These are phyloP conservation scores for Lepidopterella palustris DNA, from an alignment of 495 filamentous ascomycete species.

Conservation along the genomic window DNA sequence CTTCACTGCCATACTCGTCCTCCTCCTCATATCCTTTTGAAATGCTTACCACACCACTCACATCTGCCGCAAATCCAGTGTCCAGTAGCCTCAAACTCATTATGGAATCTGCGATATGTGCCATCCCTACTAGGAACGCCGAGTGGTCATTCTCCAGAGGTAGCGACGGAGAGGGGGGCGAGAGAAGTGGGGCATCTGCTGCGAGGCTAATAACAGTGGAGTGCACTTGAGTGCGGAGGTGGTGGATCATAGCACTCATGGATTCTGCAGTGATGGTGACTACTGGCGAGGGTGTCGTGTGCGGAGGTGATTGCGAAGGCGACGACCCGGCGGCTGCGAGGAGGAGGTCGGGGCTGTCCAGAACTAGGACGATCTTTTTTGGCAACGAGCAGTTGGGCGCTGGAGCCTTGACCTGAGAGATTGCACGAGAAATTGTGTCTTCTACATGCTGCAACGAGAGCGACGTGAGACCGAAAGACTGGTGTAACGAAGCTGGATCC, in stretches of 20 bases:
- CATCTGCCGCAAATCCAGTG: constrained; percentile 80
- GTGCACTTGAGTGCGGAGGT: constrained; percentile 42
- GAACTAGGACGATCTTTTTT: constrained; percentile 36
- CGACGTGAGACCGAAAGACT: constrained; percentile 7
- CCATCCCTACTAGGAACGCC: constrained; percentile 58
- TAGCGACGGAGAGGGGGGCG: constrained; percentile 33
- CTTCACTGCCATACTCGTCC: constrained; percentile 22
- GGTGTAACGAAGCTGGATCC: constrained; percentile 70
- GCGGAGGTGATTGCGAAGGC: constrained; percentile 9
- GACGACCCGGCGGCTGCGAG: constrained; percentile 41
- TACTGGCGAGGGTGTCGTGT: not conserved
- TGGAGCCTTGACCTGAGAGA: constrained; percentile 9
- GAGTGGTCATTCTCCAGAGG: constrained; percentile 64
- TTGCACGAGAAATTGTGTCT: constrained; percentile 12
- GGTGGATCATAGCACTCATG: constrained; percentile 5
- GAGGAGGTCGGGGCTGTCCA: constrained; percentile 49
- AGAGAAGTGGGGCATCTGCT: constrained; percentile 51
- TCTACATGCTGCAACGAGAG: constrained; percentile 11
- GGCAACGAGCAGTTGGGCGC: not conserved
- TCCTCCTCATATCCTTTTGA: constrained; percentile 44
- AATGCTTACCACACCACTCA: constrained; percentile 80
- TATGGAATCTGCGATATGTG: constrained; percentile 64
- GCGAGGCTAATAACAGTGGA: constrained; percentile 60
- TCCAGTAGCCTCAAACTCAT: constrained; percentile 69
- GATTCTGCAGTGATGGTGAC: not conserved